phyloP scores from a whole-genome alignment of 1,284 basidiomycete species.

The Cryptococcus deneoformans region DNA sequence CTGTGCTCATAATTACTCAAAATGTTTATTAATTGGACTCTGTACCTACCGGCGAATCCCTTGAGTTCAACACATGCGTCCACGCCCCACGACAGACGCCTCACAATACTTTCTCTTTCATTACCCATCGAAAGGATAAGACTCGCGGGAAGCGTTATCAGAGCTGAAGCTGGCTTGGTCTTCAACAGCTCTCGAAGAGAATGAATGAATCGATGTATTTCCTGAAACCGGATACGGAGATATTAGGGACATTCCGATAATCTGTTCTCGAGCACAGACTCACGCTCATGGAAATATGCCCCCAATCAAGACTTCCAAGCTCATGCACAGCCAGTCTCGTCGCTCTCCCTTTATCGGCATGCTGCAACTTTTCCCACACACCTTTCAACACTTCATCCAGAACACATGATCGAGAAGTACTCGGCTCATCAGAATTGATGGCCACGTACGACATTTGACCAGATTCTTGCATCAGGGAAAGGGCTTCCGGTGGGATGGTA shows the following conservation, averaged over 20 bases:
- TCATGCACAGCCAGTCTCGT: conserved; percentile 53
- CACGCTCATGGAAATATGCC: conserved; percentile 10
- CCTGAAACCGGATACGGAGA: conserved; percentile 50
- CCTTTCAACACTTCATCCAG: conserved; percentile 10
- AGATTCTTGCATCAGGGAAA: conserved; percentile 19
- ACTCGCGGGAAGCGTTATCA: conserved; percentile 60
- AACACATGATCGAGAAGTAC: conserved; percentile 7
- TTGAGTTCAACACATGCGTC: conserved; percentile 72
- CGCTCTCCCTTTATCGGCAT: conserved; percentile 14
- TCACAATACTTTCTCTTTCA: conserved; percentile 58
- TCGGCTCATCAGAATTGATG: background rate
- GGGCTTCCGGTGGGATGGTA: conserved; percentile 22
- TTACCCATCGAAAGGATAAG: conserved; percentile 50
- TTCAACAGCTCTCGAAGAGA: conserved; percentile 63
- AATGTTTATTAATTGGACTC: background rate
- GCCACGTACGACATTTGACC: conserved; percentile 20
- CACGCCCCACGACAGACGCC: conserved; percentile 72
- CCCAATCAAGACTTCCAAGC: conserved; percentile 53
- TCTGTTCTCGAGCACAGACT: background rate
- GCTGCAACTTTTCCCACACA: conserved; percentile 13
- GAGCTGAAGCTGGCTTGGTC: conserved; percentile 58
- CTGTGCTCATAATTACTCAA: conserved; percentile 11
- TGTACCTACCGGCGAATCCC: conserved; percentile 70
- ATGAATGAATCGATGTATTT: conserved; percentile 67
- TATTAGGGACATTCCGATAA: background rate